These are phyloP conservation scores for Pichia membranifaciens DNA, from an alignment of 805 yeast genomes.

Conservation along the genomic window DNA sequence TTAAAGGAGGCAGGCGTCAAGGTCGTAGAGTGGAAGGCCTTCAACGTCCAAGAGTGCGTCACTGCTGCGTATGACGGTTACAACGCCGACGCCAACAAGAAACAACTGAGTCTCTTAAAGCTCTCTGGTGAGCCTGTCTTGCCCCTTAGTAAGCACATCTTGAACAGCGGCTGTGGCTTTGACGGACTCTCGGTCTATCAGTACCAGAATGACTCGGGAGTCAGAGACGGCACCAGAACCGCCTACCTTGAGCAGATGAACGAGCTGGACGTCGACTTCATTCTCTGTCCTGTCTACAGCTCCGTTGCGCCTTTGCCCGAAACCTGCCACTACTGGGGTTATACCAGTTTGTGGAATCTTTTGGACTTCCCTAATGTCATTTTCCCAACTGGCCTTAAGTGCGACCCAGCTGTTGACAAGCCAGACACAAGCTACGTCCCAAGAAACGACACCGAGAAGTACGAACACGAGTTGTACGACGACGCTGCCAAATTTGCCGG, in stretches of 20 bases:
- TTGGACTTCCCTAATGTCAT: constrained; percentile 60
- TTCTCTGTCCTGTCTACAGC: constrained; percentile 56
- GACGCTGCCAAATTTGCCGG: constrained; percentile 35
- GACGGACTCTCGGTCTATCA: constrained; percentile 39
- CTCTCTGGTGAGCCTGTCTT: constrained; percentile 62
- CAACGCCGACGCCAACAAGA: constrained; percentile 55
- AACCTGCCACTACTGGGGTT: constrained; percentile 61
- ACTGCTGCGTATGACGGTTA: constrained; percentile 49
- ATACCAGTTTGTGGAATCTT: constrained; percentile 62
- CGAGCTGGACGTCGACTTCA: constrained; percentile 49
- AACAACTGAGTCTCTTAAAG: constrained; percentile 40
- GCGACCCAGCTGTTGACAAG: constrained; percentile 44
- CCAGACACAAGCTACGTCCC: constrained; percentile 32
- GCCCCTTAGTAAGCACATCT: constrained; percentile 47
- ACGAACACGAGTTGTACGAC: constrained; percentile 29
- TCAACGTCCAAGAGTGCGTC: constrained; percentile 45
- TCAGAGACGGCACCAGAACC: constrained; percentile 48
- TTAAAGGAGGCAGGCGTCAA: constrained; percentile 50
- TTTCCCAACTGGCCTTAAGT: constrained; percentile 51
- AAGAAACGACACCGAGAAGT: constrained; percentile 36
- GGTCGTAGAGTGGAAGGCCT: constrained; percentile 47
- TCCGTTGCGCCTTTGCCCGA: constrained; percentile 63
- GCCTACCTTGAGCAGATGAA: constrained; percentile 45
- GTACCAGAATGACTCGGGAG: constrained; percentile 39
- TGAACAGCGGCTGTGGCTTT: constrained; percentile 53